Evolutionary conservation across 2,329 filamentous ascomycete genomes (phyloP).

Genomic region (Trichoderma sp.): DNA sequence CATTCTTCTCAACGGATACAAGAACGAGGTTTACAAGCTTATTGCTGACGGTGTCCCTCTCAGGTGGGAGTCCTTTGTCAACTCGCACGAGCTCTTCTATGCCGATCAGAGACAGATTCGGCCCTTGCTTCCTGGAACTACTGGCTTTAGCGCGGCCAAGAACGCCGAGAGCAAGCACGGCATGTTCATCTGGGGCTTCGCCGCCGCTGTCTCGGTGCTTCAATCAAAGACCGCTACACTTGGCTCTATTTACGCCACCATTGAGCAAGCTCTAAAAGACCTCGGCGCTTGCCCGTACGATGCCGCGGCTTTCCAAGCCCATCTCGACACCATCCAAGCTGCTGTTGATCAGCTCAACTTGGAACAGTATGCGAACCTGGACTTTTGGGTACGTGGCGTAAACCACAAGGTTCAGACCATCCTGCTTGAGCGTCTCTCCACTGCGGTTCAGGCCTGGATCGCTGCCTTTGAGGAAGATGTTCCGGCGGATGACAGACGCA

Average conservation of each 20-base stretch:
- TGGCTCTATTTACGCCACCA: slow-evolving; percentile 73
- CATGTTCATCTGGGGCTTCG: slow-evolving; percentile 93
- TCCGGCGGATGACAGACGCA: slow-evolving; percentile 55
- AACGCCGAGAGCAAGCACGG: slow-evolving; percentile 88
- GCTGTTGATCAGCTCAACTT: slow-evolving; percentile 95
- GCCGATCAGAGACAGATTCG: slow-evolving; percentile 51
- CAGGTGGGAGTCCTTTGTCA: slow-evolving; percentile 97
- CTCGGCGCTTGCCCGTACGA: slow-evolving; percentile 84
- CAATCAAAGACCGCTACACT: slow-evolving; percentile 85
- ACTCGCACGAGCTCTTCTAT: slow-evolving; percentile 85
- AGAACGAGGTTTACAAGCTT: slow-evolving; percentile 83
- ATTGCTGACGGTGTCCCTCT: slow-evolving; percentile 86
- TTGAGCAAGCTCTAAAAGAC: slow-evolving; percentile 80
- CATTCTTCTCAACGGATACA: slow-evolving; percentile 84
- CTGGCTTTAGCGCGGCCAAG: slow-evolving; percentile 50
- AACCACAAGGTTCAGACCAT: slow-evolving; percentile 83
- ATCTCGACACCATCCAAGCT: slow-evolving; percentile 82
- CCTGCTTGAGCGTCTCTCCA: slow-evolving; percentile 77
- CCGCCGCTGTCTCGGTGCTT: slow-evolving; percentile 79
- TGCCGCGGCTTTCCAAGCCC: slow-evolving; percentile 73
- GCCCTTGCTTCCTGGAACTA: slow-evolving; percentile 44
- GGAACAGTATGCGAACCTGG: slow-evolving; percentile 92
- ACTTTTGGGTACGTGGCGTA: slow-evolving; percentile 84
- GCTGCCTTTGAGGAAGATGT: slow-evolving; percentile 72
- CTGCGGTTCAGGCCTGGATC: slow-evolving; percentile 86